These are phyloP conservation scores for Sugiyamaella smithiae DNA, from an alignment of 805 yeast genomes.

Conservation along the genomic window DNA sequence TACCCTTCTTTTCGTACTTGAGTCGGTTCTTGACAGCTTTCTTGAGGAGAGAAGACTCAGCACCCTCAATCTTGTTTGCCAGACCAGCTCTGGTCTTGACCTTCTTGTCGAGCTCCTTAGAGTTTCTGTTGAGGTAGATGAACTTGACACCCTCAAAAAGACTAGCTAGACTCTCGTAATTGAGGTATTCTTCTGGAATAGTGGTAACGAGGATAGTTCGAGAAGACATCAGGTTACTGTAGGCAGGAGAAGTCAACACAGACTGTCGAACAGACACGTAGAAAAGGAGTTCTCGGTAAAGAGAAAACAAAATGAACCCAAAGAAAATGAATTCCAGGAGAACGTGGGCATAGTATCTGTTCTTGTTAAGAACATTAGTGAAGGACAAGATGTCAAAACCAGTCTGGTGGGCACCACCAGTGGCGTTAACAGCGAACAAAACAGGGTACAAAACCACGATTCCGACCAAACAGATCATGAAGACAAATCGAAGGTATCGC, in stretches of 20 bases:
- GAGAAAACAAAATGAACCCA: conserved; percentile 62
- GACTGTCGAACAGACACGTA: conserved; percentile 76
- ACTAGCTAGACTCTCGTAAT: conserved; percentile 68
- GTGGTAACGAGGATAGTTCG: conserved; percentile 82
- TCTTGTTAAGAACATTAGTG: conserved; percentile 60
- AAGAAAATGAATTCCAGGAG: conserved; percentile 77
- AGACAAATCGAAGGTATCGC: conserved; percentile 65
- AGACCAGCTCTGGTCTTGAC: conserved; percentile 59
- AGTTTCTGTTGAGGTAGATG: conserved; percentile 75
- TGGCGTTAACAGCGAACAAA: conserved; percentile 80
- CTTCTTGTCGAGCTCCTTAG: conserved; percentile 49
- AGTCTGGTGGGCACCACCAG: conserved; percentile 43
- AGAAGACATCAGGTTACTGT: conserved; percentile 68
- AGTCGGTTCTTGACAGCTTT: conserved; percentile 61
- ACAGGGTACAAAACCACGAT: conserved; percentile 57
- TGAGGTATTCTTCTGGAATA: conserved; percentile 71
- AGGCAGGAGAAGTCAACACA: conserved; percentile 74
- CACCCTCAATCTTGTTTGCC: conserved; percentile 62
- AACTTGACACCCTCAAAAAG: conserved; percentile 78
- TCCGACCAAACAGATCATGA: conserved; percentile 53
- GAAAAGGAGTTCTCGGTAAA: conserved; percentile 79
- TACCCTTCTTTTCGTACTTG: conserved; percentile 67
- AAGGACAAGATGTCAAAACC: conserved; percentile 80
- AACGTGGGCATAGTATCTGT: conserved; percentile 83
- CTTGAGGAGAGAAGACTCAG: conserved; percentile 56